Evolutionary conservation across 306 rosid genomes (phyloP).

Genomic region (Morella rubra): DNA sequence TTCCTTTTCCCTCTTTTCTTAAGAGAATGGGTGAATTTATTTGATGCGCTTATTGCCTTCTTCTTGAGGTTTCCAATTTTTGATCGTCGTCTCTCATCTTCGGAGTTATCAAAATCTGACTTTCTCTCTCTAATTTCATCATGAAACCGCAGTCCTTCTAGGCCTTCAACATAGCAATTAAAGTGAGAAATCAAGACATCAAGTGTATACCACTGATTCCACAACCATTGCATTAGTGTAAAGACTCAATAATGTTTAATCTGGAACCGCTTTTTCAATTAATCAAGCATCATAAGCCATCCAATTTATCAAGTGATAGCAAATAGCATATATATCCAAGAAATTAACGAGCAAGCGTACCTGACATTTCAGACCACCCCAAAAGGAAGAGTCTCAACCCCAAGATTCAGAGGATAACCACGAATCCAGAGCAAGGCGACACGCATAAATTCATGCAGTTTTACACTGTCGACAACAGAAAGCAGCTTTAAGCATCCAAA

Average conservation of each 20-base stretch:
- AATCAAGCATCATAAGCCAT: not conserved
- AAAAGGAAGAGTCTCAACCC: slow-evolving; percentile 21
- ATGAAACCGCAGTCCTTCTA: slow-evolving; percentile 55
- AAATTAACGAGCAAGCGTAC: slow-evolving; percentile 35
- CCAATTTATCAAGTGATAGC: slow-evolving; percentile 8
- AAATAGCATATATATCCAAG: not conserved
- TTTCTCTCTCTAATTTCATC: too few relatives aligned
- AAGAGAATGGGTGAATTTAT: too few relatives aligned
- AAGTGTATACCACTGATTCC: not conserved
- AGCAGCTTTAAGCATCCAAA: slow-evolving; percentile 12
- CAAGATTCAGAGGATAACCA: slow-evolving; percentile 26
- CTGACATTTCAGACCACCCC: slow-evolving; percentile 53
- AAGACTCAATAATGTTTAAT: not conserved
- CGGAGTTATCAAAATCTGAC: slow-evolving; percentile 67
- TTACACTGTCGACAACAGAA: slow-evolving; percentile 17
- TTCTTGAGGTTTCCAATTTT: slow-evolving; percentile 74
- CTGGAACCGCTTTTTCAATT: not conserved
- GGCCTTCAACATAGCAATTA: slow-evolving; percentile 40
- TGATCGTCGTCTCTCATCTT: too few relatives aligned
- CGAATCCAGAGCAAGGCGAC: slow-evolving; percentile 33
- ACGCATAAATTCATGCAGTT: slow-evolving; percentile 14
- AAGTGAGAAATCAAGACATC: slow-evolving; percentile 13
- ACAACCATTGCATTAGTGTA: not conserved
- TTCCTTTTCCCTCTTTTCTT: slow-evolving; percentile 84
- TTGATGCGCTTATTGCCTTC: too few relatives aligned